Conservation (phyloP, 495 filamentous ascomycete species). For the Talaromyces wortmannii region DNA sequence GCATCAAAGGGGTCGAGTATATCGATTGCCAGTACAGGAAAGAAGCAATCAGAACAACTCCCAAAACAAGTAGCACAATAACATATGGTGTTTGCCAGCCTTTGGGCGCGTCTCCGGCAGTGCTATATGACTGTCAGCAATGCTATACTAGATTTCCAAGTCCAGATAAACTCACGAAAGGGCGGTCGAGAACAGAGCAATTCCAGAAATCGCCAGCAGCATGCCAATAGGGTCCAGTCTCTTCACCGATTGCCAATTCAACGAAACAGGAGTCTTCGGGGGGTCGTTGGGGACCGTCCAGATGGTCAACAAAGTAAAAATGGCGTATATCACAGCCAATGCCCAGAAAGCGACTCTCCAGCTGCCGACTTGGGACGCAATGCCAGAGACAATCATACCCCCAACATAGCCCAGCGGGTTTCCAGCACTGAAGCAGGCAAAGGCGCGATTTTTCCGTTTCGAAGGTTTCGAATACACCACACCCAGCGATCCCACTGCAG, state of each 20-base stretch:
- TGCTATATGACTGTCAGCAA: conserved; percentile 13
- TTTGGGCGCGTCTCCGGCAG: conserved; percentile 43
- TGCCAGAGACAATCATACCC: conserved; percentile 58
- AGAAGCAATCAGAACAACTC: conserved; percentile 45
- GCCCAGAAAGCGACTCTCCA: conserved; percentile 64
- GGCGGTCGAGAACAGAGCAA: conserved; percentile 57
- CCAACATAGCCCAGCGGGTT: conserved; percentile 65
- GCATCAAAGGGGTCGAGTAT: conserved; percentile 24
- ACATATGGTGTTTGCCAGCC: conserved; percentile 66
- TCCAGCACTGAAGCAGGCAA: conserved; percentile 62
- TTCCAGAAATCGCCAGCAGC: conserved; percentile 53
- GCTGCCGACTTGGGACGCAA: conserved; percentile 58
- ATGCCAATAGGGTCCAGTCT: conserved; percentile 62
- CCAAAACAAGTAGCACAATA: conserved; percentile 54
- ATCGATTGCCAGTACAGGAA: conserved; percentile 60
- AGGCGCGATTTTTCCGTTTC: conserved; percentile 58
- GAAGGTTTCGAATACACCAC: conserved; percentile 56
- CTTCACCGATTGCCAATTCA: conserved; percentile 43
- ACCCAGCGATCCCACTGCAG: conserved; percentile 60
- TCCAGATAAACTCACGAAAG: conserved; percentile 45
- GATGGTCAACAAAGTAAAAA: conserved; percentile 51
- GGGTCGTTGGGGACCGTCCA: conserved; percentile 58
- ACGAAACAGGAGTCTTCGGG: conserved; percentile 27
- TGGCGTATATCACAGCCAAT: conserved; percentile 54
- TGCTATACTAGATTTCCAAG: neutral